Evolutionary conservation across 2,329 filamentous ascomycete genomes (phyloP), one percentile per base, ranked within the genome.

Genomic region (Phyllosticta ampelicida): DNA sequence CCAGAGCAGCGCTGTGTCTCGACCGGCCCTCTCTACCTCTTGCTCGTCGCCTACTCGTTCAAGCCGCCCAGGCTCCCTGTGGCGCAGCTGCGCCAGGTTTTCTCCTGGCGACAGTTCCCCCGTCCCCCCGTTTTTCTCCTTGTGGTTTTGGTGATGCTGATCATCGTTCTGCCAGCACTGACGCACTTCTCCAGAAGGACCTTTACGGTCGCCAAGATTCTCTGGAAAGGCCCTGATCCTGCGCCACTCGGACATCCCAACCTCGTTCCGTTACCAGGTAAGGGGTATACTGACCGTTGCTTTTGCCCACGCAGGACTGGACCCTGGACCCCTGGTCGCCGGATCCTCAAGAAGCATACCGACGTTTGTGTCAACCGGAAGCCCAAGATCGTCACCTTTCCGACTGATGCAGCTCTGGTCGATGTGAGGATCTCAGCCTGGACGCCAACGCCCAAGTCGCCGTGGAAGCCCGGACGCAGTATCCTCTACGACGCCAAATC

Each of bases 391-490:
- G 48, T 51, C 21, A 9, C 49, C 18, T 51, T 16, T 3, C n/a
- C n/a, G 49, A n/a, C 11, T 18, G 36, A 44, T n/a, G 36, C 16
- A 36, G 36, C 16, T 44, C 36, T n/a, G 36, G 36, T 44, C 13
- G 36, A 36, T 19, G 18, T 10, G 36, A 18, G 18, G 9, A 20
- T 51, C 19, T 13, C 48, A 18, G 16, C 48, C 19, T 11, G 9
- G 18, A 19, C 18, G 48, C 48, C 21, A 21, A 51, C 48, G 11
- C 48, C 48, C 19, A 16, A 23, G 19, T 30, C 36, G 18, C 51
- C 26, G 5, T 55, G 54, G 54, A 55, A 50, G 48, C 54, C 54
- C 23, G 54, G 54, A 36, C 44, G 48, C 16, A 44, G 54, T 10
- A 55, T 51, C 54, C 54, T 55, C 20, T 18, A 26, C 26, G 18